These are phyloP conservation scores for Allantophomopsis lycopodina DNA, from an alignment of 2,329 filamentous ascomycete genomes.

Conservation along the genomic window DNA sequence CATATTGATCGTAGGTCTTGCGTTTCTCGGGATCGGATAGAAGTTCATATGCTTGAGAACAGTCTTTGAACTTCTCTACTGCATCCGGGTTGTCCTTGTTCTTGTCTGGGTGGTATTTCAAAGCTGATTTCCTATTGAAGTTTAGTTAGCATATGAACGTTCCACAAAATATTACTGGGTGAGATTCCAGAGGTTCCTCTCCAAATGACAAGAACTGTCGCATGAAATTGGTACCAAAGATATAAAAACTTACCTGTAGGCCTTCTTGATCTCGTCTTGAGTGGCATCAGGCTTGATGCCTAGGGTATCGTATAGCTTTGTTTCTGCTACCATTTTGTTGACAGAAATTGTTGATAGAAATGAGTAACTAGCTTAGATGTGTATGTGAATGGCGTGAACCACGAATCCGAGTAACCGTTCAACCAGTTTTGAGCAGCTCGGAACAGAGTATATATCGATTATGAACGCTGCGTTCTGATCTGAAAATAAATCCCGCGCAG, in stretches of 20 bases:
- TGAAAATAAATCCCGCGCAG: too few relatives aligned
- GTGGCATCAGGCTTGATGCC: conserved; percentile 64
- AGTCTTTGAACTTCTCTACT: conserved; percentile 93
- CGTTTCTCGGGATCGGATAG: conserved; percentile 94
- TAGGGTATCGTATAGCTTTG: conserved; percentile 85
- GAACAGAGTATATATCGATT: too few relatives aligned
- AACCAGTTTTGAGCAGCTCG: too few relatives aligned
- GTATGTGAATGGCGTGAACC: too few relatives aligned
- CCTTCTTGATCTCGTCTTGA: conserved; percentile 96
- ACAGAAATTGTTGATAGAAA: neutral
- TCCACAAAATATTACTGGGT: too few relatives aligned
- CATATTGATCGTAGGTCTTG: conserved; percentile 88
- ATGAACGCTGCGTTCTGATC: too few relatives aligned
- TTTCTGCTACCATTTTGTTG: conserved; percentile 76
- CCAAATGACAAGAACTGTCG: neutral
- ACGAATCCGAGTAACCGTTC: too few relatives aligned
- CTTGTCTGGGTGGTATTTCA: conserved; percentile 96
- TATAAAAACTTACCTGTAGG: conserved; percentile 55
- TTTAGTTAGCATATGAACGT: conserved; percentile 5
- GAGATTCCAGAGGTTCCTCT: too few relatives aligned
- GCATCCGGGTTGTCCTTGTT: conserved; percentile 84
- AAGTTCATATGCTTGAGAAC: conserved; percentile 95
- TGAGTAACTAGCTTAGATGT: too few relatives aligned
- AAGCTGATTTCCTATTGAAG: conserved; percentile 57
- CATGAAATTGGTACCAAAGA: neutral